Evolutionary conservation across 305 asterid species (phyloP).

Genomic region (Fraxinus baroniana): DNA sequence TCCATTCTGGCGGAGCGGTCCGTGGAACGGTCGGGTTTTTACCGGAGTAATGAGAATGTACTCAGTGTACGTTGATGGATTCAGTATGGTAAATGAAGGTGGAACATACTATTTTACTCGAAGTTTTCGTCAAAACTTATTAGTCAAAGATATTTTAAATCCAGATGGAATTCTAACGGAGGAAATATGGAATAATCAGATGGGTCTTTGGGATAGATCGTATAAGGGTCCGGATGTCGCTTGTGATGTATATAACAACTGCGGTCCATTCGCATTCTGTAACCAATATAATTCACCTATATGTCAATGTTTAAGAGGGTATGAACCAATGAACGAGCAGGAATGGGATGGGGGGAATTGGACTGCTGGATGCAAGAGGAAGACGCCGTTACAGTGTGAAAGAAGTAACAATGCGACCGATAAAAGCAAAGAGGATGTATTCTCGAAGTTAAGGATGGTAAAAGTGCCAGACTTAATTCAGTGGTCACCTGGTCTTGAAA

Average conservation of each 20-base stretch:
- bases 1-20: background rate
- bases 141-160: background rate
- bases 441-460: constrained; percentile 4
- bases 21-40: background rate
- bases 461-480: constrained; percentile 14
- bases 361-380: constrained; percentile 38
- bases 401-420: background rate
- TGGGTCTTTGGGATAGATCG: background rate
- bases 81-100: background rate
- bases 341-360: constrained; percentile 42
- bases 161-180: background rate
- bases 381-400: constrained; percentile 24
- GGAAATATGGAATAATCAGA: background rate
- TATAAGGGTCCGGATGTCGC: background rate
- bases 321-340: constrained; percentile 20
- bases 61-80: background rate
- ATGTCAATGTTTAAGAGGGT: constrained; percentile 42
- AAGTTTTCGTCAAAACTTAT: background rate
- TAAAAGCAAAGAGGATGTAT: constrained; percentile 8
- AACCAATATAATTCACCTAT: constrained; percentile 19
- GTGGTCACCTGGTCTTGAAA: background rate
- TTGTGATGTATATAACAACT: constrained; percentile 30
- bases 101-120: background rate
- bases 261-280: constrained; percentile 40
- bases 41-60: background rate